Percentiles rank a stretch among this genome's conserved stretches.
phyloP scores from a whole-genome alignment of 225 moss, liverwort and hornwort genomes.

The Ulota crispa region DNA sequence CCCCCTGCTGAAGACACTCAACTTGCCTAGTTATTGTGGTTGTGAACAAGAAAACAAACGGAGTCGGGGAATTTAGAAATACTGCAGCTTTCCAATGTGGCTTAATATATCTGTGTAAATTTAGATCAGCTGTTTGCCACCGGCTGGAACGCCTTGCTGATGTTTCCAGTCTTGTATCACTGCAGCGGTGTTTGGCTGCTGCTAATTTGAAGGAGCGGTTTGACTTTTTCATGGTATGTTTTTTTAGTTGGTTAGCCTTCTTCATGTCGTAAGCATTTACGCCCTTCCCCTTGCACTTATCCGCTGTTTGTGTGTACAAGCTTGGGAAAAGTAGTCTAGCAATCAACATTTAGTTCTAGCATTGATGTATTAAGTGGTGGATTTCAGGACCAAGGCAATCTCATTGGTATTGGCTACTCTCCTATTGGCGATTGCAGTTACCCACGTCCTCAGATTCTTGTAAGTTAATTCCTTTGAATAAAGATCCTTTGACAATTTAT shows the following conservation, averaged over 20 bases:
- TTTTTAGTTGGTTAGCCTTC: conserved; percentile 8
- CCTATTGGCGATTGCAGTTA: conserved; percentile 66
- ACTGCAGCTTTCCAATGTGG: not conserved
- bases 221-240: conserved; percentile 80
- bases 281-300: not conserved
- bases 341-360: not conserved
- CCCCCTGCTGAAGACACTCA: not conserved
- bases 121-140: not conserved
- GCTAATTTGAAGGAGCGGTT: conserved; percentile 88
- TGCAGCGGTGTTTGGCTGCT: conserved; percentile 80
- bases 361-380: conserved; percentile 8
- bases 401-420: conserved; percentile 86
- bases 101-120: not conserved
- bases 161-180: not conserved
- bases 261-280: not conserved
- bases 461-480: conserved; percentile 34
- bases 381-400: conserved; percentile 77
- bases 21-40: not conserved
- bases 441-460: conserved; percentile 65
- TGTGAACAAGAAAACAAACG: not conserved
- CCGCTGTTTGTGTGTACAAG: not conserved
- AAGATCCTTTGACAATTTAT: not conserved
- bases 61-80: not conserved
- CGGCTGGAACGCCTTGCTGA: conserved; percentile 11
- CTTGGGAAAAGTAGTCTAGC: not conserved